Conservation (phyloP, 305 asterid genomes). For the Fraxinus ornus region DNA sequence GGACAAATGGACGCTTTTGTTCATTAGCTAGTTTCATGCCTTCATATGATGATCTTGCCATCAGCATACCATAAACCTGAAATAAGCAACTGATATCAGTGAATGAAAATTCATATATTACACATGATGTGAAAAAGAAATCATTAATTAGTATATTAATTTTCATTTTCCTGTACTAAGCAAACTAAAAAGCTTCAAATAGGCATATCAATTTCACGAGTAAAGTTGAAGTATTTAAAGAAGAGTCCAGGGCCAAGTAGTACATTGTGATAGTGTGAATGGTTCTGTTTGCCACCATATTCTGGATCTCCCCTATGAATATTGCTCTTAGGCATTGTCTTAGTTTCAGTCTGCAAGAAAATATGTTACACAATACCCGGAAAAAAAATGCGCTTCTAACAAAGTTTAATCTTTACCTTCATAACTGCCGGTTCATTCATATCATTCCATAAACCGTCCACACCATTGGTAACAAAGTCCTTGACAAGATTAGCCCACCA, state of each 20-base stretch:
- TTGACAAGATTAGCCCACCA: constrained; percentile 95
- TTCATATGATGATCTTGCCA: too few species aligned
- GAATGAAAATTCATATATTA: constrained; percentile 1
- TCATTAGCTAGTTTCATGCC: too few species aligned
- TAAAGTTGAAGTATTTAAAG: neutral
- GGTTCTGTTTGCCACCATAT: constrained; percentile 78
- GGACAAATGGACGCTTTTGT: constrained; percentile 80
- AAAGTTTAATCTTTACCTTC: constrained; percentile 53
- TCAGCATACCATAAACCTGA: too few species aligned
- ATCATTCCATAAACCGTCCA: constrained; percentile 98
- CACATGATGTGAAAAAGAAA: neutral
- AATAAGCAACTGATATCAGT: neutral
- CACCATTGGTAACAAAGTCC: constrained; percentile 71
- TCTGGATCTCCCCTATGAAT: constrained; percentile 86
- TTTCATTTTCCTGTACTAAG: neutral
- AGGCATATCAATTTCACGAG: neutral
- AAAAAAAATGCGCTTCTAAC: constrained; percentile 1
- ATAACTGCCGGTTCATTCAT: constrained; percentile 96
- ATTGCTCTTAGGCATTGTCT: constrained; percentile 95
- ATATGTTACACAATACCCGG: constrained; percentile 3
- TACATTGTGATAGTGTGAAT: constrained; percentile 94
- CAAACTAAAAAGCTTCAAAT: neutral
- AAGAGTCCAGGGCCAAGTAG: constrained; percentile 8
- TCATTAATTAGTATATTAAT: neutral
- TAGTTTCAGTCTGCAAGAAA: constrained; percentile 65